Conservation (phyloP, 2,329 filamentous ascomycete genomes). For the Graphilbum ipis-grandicollis region DNA sequence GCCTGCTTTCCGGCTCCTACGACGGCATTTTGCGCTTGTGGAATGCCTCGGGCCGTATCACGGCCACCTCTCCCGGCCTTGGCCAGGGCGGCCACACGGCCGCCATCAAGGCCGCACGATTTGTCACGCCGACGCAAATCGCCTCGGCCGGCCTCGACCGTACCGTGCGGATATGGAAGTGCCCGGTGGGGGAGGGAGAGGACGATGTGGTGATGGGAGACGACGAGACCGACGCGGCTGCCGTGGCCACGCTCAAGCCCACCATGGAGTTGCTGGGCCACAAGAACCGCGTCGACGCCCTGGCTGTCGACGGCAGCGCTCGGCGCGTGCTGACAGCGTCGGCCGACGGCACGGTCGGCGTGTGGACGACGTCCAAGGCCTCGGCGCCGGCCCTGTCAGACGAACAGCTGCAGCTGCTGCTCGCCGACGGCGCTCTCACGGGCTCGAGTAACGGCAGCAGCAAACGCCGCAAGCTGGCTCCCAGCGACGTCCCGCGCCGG, state of each 20-base stretch:
- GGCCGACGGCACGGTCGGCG: slow-evolving; percentile 64
- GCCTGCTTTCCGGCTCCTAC: slow-evolving; percentile 83
- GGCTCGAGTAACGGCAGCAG: not conserved
- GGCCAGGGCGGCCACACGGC: slow-evolving; percentile 57
- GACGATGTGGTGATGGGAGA: slow-evolving; percentile 55
- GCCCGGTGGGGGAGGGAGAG: slow-evolving; percentile 41
- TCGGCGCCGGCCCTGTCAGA: slow-evolving; percentile 44
- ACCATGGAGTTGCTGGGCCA: slow-evolving; percentile 13
- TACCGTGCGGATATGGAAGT: slow-evolving; percentile 81
- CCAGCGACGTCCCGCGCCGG: slow-evolving; percentile 41
- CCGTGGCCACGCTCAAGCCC: slow-evolving; percentile 46
- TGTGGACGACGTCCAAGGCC: slow-evolving; percentile 57
- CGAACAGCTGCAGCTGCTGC: slow-evolving; percentile 26
- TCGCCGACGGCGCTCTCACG: too few relatives aligned
- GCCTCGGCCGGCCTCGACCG: slow-evolving; percentile 73
- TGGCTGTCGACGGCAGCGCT: slow-evolving; percentile 54
- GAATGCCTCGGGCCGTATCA: slow-evolving; percentile 72
- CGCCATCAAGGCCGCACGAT: slow-evolving; percentile 67
- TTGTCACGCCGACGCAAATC: slow-evolving; percentile 60
- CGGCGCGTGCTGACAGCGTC: slow-evolving; percentile 74
- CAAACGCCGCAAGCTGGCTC: slow-evolving; percentile 62
- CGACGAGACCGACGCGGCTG: slow-evolving; percentile 44
- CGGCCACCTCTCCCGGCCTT: slow-evolving; percentile 55
- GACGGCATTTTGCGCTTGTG: slow-evolving; percentile 80
- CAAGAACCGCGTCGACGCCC: slow-evolving; percentile 49